Percentiles rank a stretch among this genome's conserved stretches.
Conservation (phyloP, 1,284 basidiomycete species). For the Irpex sp. region DNA sequence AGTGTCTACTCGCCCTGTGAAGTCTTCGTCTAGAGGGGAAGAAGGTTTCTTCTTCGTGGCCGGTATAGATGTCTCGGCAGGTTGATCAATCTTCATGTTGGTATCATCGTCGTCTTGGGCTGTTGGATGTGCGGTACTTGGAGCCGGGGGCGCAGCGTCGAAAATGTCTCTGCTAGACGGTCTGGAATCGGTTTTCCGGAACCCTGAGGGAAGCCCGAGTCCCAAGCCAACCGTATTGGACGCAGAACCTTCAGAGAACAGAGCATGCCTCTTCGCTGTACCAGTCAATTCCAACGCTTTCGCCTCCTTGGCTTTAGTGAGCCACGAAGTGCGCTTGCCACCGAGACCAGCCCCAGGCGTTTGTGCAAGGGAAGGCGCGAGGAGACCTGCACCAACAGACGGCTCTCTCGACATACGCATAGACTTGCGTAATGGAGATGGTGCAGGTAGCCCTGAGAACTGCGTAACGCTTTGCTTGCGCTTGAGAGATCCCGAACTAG, state of each 20-base stretch:
- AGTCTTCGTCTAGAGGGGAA: neutral
- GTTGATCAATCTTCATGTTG: neutral
- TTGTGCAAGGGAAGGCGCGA: constrained; percentile 27
- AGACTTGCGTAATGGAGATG: constrained; percentile 67
- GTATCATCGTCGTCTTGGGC: neutral
- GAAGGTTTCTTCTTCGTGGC: neutral
- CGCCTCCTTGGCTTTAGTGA: constrained; percentile 70
- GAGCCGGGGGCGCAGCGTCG: neutral
- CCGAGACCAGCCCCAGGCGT: constrained; percentile 40
- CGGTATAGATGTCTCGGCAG: neutral
- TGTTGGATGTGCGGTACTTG: neutral
- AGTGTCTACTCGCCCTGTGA: neutral
- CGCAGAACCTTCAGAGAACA: constrained; percentile 13
- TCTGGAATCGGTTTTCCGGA: neutral
- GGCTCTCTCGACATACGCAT: constrained; percentile 47
- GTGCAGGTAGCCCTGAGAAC: constrained; percentile 60
- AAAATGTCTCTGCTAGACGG: neutral
- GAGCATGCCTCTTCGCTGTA: constrained; percentile 38
- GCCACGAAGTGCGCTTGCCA: constrained; percentile 73
- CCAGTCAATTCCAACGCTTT: constrained; percentile 56
- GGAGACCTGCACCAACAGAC: constrained; percentile 25
- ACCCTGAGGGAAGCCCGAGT: neutral
- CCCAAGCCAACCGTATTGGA: neutral
- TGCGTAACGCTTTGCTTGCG: constrained; percentile 34
- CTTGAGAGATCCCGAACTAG: constrained; percentile 18